Conservation (phyloP, 805 yeast species). For the Schwanniomyces vanrijiae region DNA sequence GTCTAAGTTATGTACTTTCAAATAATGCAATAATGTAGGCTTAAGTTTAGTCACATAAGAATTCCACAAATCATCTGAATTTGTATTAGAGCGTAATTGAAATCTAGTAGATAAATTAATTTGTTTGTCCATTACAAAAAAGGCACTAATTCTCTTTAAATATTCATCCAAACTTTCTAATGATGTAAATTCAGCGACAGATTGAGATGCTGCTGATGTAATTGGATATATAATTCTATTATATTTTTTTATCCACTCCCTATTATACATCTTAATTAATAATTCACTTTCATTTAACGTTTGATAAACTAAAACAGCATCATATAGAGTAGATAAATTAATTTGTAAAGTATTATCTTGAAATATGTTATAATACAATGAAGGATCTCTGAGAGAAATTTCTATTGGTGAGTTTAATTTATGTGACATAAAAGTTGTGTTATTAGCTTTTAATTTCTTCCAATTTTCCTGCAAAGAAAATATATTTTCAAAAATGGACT, state of each 20-base stretch:
- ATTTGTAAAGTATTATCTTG: slow-evolving; percentile 40
- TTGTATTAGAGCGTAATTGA: slow-evolving; percentile 60
- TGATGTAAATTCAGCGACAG: slow-evolving; percentile 25
- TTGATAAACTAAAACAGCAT: slow-evolving; percentile 78
- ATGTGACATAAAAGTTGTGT: slow-evolving; percentile 46
- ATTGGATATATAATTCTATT: slow-evolving; percentile 70
- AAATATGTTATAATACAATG: slow-evolving; percentile 48
- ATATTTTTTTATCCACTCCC: slow-evolving; percentile 70
- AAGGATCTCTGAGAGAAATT: slow-evolving; percentile 64
- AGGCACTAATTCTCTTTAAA: slow-evolving; percentile 66
- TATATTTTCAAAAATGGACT: slow-evolving; percentile 52
- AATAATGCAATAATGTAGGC: slow-evolving; percentile 54
- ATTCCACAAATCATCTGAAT: slow-evolving; percentile 75
- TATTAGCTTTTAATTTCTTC: slow-evolving; percentile 47
- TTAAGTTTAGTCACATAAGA: slow-evolving; percentile 57
- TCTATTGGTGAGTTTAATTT: slow-evolving; percentile 88
- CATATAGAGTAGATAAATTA: slow-evolving; percentile 73
- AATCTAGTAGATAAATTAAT: slow-evolving; percentile 63
- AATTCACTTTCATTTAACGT: slow-evolving; percentile 66
- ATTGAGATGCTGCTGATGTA: slow-evolving; percentile 23
- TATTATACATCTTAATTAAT: slow-evolving; percentile 61
- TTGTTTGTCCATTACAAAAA: slow-evolving; percentile 72
- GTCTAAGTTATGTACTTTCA: slow-evolving; percentile 38
- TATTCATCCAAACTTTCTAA: slow-evolving; percentile 49
- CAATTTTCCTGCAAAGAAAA: slow-evolving; percentile 59